phyloP scores from a whole-genome alignment of 176 grass and related monocot species.

The Musa troglodytarum region DNA sequence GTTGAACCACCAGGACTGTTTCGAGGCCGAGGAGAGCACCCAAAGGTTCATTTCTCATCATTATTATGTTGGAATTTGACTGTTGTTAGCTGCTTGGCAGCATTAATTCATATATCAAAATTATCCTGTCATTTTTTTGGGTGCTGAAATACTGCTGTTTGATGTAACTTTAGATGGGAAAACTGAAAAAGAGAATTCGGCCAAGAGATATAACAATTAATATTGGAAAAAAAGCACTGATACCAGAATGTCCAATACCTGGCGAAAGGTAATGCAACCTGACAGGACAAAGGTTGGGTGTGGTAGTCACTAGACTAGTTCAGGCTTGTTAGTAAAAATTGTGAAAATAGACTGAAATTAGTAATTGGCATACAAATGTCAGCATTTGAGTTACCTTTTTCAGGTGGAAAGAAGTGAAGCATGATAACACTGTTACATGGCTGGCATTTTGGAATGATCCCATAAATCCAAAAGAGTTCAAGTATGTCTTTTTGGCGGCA shows the following conservation, averaged over 20 bases:
- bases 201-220: constrained; percentile 98
- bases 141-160: not conserved
- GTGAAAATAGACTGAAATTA: not conserved
- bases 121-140: not conserved
- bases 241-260: constrained; percentile 84
- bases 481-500: constrained; percentile 97
- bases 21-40: constrained; percentile 97
- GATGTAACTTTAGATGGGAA: constrained; percentile 71
- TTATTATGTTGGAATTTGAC: constrained; percentile 1
- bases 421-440: constrained; percentile 98
- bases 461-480: constrained; percentile 87
- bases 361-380: not conserved
- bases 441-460: constrained; percentile 96
- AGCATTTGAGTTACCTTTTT: constrained; percentile 13
- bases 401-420: constrained; percentile 94
- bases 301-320: not conserved
- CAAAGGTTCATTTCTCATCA: constrained; percentile 45
- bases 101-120: not conserved
- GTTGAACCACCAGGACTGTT: constrained; percentile 95
- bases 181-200: constrained; percentile 67
- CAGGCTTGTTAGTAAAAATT: not conserved
- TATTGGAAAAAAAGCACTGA: constrained; percentile 39
- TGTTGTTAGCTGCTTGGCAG: not conserved
- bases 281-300: not conserved
- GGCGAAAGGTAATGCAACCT: constrained; percentile 60